Conservation (phyloP, 2,329 filamentous ascomycete species). For the Plenodomus lindquistii region DNA sequence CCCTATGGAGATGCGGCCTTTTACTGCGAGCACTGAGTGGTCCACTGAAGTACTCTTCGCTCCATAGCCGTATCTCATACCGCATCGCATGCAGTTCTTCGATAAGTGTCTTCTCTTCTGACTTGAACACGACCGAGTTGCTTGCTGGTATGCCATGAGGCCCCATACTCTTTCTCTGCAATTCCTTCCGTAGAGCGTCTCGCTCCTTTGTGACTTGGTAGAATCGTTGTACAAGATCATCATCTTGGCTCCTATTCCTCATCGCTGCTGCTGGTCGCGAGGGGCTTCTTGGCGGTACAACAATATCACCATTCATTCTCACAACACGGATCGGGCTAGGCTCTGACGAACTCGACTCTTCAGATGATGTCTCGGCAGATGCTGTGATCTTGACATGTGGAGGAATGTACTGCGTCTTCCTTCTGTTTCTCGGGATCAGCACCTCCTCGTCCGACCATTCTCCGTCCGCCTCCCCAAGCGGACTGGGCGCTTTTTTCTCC, state of each 20-base stretch:
- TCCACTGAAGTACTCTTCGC: constrained; percentile 41
- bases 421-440: constrained; percentile 36
- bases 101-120: constrained; percentile 42
- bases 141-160: constrained; percentile 31
- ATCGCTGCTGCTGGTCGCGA: constrained; percentile 36
- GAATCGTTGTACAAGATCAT: constrained; percentile 43
- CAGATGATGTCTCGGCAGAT: constrained; percentile 31
- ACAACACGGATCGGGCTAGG: constrained; percentile 24
- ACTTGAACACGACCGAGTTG: constrained; percentile 35
- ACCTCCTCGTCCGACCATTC: constrained; percentile 46
- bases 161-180: constrained; percentile 40
- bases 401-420: constrained; percentile 35
- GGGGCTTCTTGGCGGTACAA: constrained; percentile 42
- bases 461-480: constrained; percentile 36
- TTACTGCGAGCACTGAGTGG: constrained; percentile 29
- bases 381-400: constrained; percentile 28
- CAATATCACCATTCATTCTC: constrained; percentile 24
- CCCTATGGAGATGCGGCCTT: constrained; percentile 36
- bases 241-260: constrained; percentile 39
- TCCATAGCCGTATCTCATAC: constrained; percentile 41
- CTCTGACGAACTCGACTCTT: constrained; percentile 27
- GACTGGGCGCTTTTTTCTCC: constrained; percentile 25
- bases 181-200: constrained; percentile 41
- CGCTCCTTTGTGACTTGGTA: constrained; percentile 45
- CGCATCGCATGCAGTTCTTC: constrained; percentile 41